These are phyloP conservation scores for Penicillium soppii DNA, from an alignment of 495 filamentous ascomycete genomes.

Conservation along the genomic window DNA sequence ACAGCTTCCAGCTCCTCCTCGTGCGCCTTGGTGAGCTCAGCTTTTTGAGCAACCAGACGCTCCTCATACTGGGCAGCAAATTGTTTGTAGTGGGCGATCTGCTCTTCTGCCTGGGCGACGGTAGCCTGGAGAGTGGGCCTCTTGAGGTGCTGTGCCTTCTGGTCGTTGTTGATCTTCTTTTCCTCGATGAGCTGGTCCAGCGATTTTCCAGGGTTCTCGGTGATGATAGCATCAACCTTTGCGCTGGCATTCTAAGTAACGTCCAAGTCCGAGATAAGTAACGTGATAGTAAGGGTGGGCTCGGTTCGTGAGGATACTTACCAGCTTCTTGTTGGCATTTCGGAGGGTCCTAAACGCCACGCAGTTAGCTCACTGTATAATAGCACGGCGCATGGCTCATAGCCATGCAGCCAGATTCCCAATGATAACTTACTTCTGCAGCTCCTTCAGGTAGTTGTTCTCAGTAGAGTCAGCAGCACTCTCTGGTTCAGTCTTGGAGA, in stretches of 20 bases:
- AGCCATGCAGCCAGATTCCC: not conserved
- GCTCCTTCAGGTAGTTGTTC: constrained; percentile 75
- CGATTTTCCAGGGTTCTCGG: constrained; percentile 69
- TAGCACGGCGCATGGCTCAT: not conserved
- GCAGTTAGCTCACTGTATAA: constrained; percentile 8
- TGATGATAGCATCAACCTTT: constrained; percentile 76
- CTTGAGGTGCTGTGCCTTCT: constrained; percentile 84
- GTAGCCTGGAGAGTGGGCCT: constrained; percentile 81
- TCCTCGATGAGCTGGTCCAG: constrained; percentile 80
- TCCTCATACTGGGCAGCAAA: constrained; percentile 75
- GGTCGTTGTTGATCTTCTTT: constrained; percentile 89
- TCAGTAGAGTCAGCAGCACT: constrained; percentile 59
- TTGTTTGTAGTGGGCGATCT: constrained; percentile 79
- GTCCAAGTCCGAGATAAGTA: constrained; percentile 6
- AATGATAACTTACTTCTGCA: constrained; percentile 67
- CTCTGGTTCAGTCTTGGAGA: constrained; percentile 33
- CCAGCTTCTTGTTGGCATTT: constrained; percentile 84
- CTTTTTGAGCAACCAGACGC: constrained; percentile 65
- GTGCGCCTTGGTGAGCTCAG: constrained; percentile 66
- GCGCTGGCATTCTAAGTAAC: constrained; percentile 63
- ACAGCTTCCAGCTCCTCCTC: constrained; percentile 71
- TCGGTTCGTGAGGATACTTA: constrained; percentile 41
- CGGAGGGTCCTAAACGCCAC: constrained; percentile 66
- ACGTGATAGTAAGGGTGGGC: not conserved
- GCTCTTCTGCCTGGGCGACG: constrained; percentile 75